Evolutionary conservation across 2,329 filamentous ascomycete genomes (phyloP).

Genomic region (Chrysosporium queenslandicum): DNA sequence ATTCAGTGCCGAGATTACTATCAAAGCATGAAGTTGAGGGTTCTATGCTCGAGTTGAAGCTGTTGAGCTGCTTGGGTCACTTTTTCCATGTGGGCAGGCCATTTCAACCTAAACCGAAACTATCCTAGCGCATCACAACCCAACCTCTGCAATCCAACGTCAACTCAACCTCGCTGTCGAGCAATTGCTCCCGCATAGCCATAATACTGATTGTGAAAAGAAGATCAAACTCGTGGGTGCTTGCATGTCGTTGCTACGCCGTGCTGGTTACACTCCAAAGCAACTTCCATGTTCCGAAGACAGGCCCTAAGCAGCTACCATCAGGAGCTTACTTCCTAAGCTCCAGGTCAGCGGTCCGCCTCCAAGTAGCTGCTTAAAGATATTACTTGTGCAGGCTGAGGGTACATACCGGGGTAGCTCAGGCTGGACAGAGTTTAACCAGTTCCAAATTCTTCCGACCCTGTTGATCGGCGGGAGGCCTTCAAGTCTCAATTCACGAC

Average conservation of each 20-base stretch:
- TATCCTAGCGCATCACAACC: conserved; percentile 11
- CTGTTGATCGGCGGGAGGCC: background rate
- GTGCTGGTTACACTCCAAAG: background rate
- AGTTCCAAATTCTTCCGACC: background rate
- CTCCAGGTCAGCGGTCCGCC: background rate
- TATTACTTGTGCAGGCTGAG: background rate
- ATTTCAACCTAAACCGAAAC: conserved; percentile 15
- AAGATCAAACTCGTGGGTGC: background rate
- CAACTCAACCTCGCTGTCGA: background rate
- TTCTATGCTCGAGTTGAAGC: conserved; percentile 6
- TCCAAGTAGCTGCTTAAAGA: background rate
- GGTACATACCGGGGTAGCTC: background rate
- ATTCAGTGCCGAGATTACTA: background rate
- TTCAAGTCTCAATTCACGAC: background rate
- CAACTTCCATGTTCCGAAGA: background rate
- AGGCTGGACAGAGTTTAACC: background rate
- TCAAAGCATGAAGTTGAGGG: background rate
- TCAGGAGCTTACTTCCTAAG: background rate
- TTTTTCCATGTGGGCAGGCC: conserved; percentile 10
- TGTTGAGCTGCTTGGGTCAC: conserved; percentile 9
- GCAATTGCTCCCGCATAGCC: background rate
- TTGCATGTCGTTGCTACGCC: background rate
- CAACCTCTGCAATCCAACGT: background rate
- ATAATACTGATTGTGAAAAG: background rate
- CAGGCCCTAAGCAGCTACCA: background rate